These are phyloP conservation scores for Monosporozyma aerobia DNA, from an alignment of 805 yeast species.

Conservation along the genomic window DNA sequence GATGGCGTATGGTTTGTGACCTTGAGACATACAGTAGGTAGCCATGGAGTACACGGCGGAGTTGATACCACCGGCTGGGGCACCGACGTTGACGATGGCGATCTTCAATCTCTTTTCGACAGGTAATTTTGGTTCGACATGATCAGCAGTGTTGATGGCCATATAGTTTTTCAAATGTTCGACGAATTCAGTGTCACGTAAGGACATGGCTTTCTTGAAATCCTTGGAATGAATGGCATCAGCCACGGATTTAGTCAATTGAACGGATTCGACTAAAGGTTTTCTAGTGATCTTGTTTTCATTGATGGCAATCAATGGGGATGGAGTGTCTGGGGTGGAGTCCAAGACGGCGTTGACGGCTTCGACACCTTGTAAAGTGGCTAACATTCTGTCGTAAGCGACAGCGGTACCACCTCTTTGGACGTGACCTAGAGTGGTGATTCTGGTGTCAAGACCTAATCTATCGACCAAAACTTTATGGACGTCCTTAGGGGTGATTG, in stretches of 20 bases:
- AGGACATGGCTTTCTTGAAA: constrained; percentile 58
- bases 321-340: constrained; percentile 58
- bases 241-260: constrained; percentile 63
- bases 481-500: constrained; percentile 58
- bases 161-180: constrained; percentile 56
- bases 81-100: constrained; percentile 70
- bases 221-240: constrained; percentile 55
- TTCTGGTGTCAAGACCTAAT: constrained; percentile 66
- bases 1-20: constrained; percentile 63
- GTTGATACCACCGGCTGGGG: constrained; percentile 72
- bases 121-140: constrained; percentile 52
- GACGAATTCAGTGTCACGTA: constrained; percentile 62
- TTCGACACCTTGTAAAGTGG: constrained; percentile 75
- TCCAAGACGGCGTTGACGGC: constrained; percentile 71
- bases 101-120: constrained; percentile 46
- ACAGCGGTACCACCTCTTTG: constrained; percentile 81
- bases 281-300: constrained; percentile 62
- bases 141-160: constrained; percentile 60
- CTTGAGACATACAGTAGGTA: constrained; percentile 63
- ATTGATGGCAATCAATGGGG: constrained; percentile 67
- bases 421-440: constrained; percentile 71
- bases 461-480: constrained; percentile 53
- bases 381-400: constrained; percentile 61
- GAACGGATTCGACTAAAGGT: constrained; percentile 66
- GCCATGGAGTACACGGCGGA: constrained; percentile 72